A percentile compares a stretch with the other conserved stretches of the same genome.
Conservation (phyloP, 805 yeast species). For the Allodekkera sacchari region DNA sequence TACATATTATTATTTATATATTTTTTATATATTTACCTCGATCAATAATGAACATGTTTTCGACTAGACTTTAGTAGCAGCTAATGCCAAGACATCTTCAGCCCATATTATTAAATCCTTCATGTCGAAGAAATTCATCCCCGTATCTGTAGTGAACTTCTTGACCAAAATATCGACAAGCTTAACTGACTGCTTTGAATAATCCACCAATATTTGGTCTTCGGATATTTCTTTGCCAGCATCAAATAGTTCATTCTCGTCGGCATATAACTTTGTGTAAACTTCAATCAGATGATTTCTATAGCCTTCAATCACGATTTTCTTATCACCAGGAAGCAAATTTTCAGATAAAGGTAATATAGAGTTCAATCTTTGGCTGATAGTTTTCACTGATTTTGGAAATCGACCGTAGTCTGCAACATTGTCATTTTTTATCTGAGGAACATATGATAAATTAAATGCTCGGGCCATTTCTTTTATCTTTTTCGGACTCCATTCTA, state of each 20-base stretch:
- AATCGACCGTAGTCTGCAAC: not conserved
- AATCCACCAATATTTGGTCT: not conserved
- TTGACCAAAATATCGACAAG: slow-evolving; percentile 5
- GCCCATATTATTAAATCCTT: slow-evolving; percentile 1
- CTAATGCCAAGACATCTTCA: too few relatives aligned
- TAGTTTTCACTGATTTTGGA: not conserved
- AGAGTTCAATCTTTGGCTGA: slow-evolving; percentile 1
- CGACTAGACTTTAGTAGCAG: too few relatives aligned
- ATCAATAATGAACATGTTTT: too few relatives aligned
- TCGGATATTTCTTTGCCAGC: not conserved
- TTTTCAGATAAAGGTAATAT: slow-evolving; percentile 1
- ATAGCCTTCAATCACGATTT: slow-evolving; percentile 2
- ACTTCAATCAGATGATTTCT: slow-evolving; percentile 7
- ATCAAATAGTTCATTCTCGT: slow-evolving; percentile 9
- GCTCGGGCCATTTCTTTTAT: slow-evolving; percentile 42
- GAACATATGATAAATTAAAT: slow-evolving; percentile 28
- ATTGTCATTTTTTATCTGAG: slow-evolving; percentile 1
- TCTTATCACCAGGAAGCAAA: not conserved
- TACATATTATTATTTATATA: too few relatives aligned
- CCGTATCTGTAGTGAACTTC: slow-evolving; percentile 1
- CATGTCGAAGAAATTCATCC: slow-evolving; percentile 1
- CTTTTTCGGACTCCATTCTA: slow-evolving; percentile 40
- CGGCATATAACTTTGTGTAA: slow-evolving; percentile 11
- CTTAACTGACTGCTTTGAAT: not conserved
- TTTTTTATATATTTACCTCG: too few relatives aligned